Conservation (phyloP, 2,329 filamentous ascomycete species). For the Trichoderma gracile region DNA sequence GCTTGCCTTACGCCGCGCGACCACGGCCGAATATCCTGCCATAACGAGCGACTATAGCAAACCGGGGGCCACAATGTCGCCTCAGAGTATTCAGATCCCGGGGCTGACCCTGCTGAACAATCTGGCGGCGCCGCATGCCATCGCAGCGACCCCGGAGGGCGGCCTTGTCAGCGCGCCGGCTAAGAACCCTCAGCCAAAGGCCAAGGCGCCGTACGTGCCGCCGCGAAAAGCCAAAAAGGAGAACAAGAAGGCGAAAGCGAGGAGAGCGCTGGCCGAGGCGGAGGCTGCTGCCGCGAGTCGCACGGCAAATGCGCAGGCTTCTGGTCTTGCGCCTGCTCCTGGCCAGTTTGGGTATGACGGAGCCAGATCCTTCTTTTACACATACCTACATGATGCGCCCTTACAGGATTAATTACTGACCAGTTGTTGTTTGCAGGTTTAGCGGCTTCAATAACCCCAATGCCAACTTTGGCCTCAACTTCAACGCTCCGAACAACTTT, state of each 20-base stretch:
- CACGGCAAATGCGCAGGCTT: background rate
- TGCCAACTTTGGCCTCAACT: background rate
- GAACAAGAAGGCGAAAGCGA: conserved; percentile 18
- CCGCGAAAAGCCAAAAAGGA: background rate
- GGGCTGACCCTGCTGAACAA: conserved; percentile 25
- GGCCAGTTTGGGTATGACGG: background rate
- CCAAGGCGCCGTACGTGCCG: conserved; percentile 17
- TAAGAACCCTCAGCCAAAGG: conserved; percentile 43
- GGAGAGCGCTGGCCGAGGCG: background rate
- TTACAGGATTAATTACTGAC: background rate
- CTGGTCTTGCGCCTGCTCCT: background rate
- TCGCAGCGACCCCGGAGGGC: conserved; percentile 14
- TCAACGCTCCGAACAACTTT: background rate
- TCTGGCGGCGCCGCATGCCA: conserved; percentile 14
- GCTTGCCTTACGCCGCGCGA: conserved; percentile 5
- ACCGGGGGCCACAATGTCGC: background rate
- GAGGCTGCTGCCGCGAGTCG: background rate
- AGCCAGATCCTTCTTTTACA: too few relatives aligned
- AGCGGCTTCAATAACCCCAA: background rate
- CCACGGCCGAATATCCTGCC: conserved; percentile 6
- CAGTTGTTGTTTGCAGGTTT: background rate
- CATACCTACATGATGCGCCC: too few relatives aligned
- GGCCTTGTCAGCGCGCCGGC: conserved; percentile 8
- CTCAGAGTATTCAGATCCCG: conserved; percentile 17
- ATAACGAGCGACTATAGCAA: background rate